phyloP scores from a whole-genome alignment of 2,329 filamentous ascomycete genomes.

The Boeremia lycopersici region DNA sequence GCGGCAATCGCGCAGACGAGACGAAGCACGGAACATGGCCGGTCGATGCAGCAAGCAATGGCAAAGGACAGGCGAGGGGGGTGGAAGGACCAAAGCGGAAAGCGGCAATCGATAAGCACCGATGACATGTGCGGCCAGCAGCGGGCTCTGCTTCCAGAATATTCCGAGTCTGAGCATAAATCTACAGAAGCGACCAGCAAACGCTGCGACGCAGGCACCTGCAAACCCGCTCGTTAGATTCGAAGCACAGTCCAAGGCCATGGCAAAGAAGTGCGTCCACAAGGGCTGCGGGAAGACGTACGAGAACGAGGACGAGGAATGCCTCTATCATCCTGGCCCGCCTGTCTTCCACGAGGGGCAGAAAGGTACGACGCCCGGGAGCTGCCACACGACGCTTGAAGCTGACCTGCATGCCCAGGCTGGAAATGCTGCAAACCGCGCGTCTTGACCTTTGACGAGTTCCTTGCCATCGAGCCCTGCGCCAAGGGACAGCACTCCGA shows the following conservation, averaged over 20 bases:
- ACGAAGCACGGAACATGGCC: conserved; percentile 42
- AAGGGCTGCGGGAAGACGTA: conserved; percentile 93
- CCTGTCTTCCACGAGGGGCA: conserved; percentile 95
- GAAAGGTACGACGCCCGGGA: conserved; percentile 69
- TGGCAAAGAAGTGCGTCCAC: conserved; percentile 90
- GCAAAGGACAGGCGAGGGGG: neutral
- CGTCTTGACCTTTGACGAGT: conserved; percentile 97
- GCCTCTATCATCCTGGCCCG: conserved; percentile 89
- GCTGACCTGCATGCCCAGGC: conserved; percentile 60
- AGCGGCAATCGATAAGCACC: conserved; percentile 14
- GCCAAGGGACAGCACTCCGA: conserved; percentile 92
- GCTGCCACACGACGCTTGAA: neutral
- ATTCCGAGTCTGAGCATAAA: conserved; percentile 34
- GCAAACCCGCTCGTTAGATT: conserved; percentile 7
- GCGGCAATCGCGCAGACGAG: conserved; percentile 51
- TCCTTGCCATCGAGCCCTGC: conserved; percentile 89
- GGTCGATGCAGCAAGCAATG: neutral
- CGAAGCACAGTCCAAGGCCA: conserved; percentile 38
- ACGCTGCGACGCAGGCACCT: conserved; percentile 15
- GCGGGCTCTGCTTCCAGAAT: conserved; percentile 41
- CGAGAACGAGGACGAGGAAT: conserved; percentile 80
- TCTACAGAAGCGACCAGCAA: conserved; percentile 19
- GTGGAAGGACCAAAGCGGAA: conserved; percentile 5
- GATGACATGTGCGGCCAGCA: conserved; percentile 16
- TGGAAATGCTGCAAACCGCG: conserved; percentile 99